A percentile compares a stretch with the other conserved stretches of the same genome.
These are phyloP conservation scores for Macrophomina tecta DNA, from an alignment of 2,329 filamentous ascomycete species.

Conservation along the genomic window DNA sequence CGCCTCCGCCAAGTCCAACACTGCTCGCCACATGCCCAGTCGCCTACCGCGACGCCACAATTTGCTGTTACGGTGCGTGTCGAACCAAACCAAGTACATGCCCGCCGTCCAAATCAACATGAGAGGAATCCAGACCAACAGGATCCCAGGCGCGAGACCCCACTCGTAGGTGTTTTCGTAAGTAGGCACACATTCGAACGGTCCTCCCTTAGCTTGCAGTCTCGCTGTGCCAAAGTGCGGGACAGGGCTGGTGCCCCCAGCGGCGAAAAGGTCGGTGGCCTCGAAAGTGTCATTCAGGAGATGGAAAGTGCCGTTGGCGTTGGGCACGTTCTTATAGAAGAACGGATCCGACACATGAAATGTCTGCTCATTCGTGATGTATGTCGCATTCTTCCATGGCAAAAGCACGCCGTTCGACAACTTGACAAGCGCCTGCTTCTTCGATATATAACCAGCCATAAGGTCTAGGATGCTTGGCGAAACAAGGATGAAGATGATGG, in stretches of 20 bases:
- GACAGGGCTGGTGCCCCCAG: not conserved
- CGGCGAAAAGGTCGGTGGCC: conserved; percentile 5
- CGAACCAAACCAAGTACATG: conserved; percentile 25
- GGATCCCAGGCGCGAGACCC: conserved; percentile 15
- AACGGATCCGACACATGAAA: conserved; percentile 3
- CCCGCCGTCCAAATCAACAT: conserved; percentile 18
- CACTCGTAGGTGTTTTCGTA: conserved; percentile 23
- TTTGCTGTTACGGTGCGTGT: conserved; percentile 24
- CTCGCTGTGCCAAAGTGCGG: conserved; percentile 10
- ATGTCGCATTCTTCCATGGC: conserved; percentile 7
- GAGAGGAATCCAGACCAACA: conserved; percentile 10
- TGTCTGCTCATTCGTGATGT: not conserved
- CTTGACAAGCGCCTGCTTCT: conserved; percentile 16
- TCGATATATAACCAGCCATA: conserved; percentile 25
- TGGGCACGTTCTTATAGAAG: conserved; percentile 12
- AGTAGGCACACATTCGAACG: conserved; percentile 8
- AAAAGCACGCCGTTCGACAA: not conserved
- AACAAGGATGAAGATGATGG: conserved; percentile 19
- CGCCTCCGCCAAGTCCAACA: conserved; percentile 25
- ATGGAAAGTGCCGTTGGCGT: conserved; percentile 7
- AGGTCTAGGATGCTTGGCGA: conserved; percentile 22
- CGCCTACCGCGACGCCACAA: conserved; percentile 17
- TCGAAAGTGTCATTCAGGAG: not conserved
- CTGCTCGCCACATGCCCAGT: conserved; percentile 25
- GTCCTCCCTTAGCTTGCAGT: not conserved